These are phyloP conservation scores for Schoenoplectus tabernaemontani DNA, from an alignment of 202 grass and related monocot genomes.

Conservation along the genomic window DNA sequence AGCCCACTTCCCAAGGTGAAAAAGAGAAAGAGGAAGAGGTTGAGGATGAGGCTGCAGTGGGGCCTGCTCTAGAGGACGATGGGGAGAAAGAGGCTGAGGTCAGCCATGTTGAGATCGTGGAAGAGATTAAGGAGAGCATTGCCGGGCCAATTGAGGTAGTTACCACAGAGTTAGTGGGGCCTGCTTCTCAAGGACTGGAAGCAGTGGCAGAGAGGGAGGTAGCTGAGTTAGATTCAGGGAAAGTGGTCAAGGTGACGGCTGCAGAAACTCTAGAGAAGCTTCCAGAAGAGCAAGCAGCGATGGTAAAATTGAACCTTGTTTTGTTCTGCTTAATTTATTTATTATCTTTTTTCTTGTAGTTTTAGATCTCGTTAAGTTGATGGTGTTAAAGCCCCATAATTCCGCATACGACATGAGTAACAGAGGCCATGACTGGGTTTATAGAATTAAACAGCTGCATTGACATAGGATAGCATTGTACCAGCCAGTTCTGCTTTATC, in stretches of 20 bases:
- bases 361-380: neutral
- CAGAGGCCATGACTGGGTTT: neutral
- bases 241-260: neutral
- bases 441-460: neutral
- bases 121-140: conserved; percentile 8
- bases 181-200: neutral
- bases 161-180: conserved; percentile 3
- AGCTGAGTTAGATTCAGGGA: neutral
- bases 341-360: neutral
- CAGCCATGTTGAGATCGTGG: neutral
- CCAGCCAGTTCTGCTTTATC: neutral
- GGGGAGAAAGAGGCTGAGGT: conserved; percentile 37
- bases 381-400: neutral
- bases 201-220: neutral
- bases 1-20: neutral
- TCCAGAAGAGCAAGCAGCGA: conserved; percentile 26
- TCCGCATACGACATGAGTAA: neutral
- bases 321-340: conserved; percentile 1
- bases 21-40: conserved; percentile 1
- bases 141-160: neutral
- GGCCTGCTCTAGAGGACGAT: conserved; percentile 32
- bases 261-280: neutral
- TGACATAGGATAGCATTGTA: neutral
- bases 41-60: conserved; percentile 29
- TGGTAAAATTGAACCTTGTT: conserved; percentile 29